Conservation (phyloP, 192 early-diverging fungal species). For the Coemansia umbellata region DNA sequence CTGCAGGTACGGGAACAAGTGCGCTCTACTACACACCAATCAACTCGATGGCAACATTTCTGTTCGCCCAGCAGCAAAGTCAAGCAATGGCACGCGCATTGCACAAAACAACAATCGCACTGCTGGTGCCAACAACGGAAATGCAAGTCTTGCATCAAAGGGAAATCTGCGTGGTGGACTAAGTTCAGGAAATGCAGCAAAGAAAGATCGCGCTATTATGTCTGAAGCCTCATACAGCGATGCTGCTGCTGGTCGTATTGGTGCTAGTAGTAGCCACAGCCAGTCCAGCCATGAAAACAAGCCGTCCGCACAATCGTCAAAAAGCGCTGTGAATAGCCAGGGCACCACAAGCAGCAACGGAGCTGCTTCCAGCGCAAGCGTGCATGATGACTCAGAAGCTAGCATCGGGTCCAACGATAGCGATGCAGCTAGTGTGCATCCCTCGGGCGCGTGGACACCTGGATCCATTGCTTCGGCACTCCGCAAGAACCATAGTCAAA, state of each 20-base stretch:
- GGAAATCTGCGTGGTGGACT: constrained; percentile 3
- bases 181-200: constrained; percentile 1
- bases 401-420: constrained; percentile 12
- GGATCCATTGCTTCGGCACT: constrained; percentile 8
- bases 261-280: not conserved
- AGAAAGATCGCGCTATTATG: constrained; percentile 9
- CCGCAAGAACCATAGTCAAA: constrained; percentile 3
- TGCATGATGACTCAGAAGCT: constrained; percentile 5
- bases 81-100: constrained; percentile 7
- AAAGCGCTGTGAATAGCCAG: not conserved
- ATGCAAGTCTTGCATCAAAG: not conserved
- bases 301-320: not conserved
- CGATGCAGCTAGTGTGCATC: not conserved
- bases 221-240: constrained; percentile 19
- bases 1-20: constrained; percentile 76
- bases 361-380: constrained; percentile 11
- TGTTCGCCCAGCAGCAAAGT: not conserved
- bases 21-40: constrained; percentile 53
- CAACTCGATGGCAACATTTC: constrained; percentile 3
- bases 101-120: constrained; percentile 3
- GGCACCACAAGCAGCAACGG: not conserved
- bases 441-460: constrained; percentile 10
- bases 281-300: not conserved
- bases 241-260: constrained; percentile 9
- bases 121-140: not conserved